These are phyloP conservation scores for Leptoxyphium fumago DNA, from an alignment of 2,329 filamentous ascomycete genomes.

Conservation along the genomic window DNA sequence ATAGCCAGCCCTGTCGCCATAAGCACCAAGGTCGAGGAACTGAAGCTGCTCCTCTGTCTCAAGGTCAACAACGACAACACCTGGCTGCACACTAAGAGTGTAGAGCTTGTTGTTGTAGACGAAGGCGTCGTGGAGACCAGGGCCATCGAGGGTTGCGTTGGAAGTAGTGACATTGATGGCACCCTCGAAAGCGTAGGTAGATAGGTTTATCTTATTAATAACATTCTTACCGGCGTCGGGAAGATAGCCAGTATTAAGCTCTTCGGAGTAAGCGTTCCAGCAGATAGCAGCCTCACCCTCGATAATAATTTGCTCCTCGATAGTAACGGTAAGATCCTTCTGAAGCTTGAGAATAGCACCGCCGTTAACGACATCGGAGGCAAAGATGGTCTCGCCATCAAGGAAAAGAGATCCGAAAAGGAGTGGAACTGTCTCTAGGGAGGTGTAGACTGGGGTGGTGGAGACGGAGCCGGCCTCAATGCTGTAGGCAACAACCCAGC, in stretches of 20 bases:
- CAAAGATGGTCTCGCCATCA: slow-evolving; percentile 2
- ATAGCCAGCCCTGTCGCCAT: slow-evolving; percentile 4
- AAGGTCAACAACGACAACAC: slow-evolving; percentile 7
- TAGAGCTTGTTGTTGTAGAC: slow-evolving; percentile 6
- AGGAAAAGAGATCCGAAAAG: slow-evolving; percentile 6
- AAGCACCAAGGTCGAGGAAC: slow-evolving; percentile 5
- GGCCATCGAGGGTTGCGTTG: not conserved
- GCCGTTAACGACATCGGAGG: slow-evolving; percentile 6
- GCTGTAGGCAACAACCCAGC: slow-evolving; percentile 4
- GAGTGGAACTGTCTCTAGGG: slow-evolving; percentile 3
- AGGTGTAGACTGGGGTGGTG: slow-evolving; percentile 1
- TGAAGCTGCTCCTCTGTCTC: slow-evolving; percentile 4
- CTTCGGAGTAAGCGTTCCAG: slow-evolving; percentile 5
- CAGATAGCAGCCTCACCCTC: slow-evolving; percentile 5
- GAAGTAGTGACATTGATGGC: slow-evolving; percentile 1
- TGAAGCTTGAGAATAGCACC: slow-evolving; percentile 5
- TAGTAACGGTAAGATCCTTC: slow-evolving; percentile 2
- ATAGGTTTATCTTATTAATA: slow-evolving; percentile 3
- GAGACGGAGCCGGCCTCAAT: slow-evolving; percentile 3
- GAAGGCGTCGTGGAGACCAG: slow-evolving; percentile 6
- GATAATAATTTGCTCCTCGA: slow-evolving; percentile 2
- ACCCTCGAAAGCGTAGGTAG: slow-evolving; percentile 2
- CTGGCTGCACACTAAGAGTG: slow-evolving; percentile 3
- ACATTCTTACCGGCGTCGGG: slow-evolving; percentile 5
- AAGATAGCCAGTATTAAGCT: slow-evolving; percentile 3